A percentile compares a stretch with the other conserved stretches of the same genome.
These are phyloP conservation scores for Nemania diffusa DNA, from an alignment of 2,329 filamentous ascomycete genomes.

Conservation along the genomic window DNA sequence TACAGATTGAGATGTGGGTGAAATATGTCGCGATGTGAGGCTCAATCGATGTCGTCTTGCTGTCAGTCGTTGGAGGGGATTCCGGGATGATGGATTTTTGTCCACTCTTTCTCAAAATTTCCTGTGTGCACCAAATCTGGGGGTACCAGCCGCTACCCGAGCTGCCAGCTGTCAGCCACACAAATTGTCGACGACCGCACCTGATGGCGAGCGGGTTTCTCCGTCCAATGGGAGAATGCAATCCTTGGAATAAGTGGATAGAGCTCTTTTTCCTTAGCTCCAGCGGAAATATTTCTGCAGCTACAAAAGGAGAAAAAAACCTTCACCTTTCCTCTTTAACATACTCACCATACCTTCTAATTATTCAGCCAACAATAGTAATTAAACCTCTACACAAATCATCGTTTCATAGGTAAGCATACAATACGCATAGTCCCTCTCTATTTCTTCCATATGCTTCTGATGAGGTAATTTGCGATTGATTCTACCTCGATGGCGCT, in stretches of 20 bases:
- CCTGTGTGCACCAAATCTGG: slow-evolving; percentile 40
- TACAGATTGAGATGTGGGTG: slow-evolving; percentile 37
- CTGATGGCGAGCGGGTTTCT: neutral
- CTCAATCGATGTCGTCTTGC: slow-evolving; percentile 38
- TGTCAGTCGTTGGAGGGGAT: slow-evolving; percentile 40
- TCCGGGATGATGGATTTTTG: slow-evolving; percentile 39
- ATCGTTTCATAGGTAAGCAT: slow-evolving; percentile 19
- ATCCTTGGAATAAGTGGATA: neutral
- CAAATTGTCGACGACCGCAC: neutral
- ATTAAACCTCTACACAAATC: neutral
- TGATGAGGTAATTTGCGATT: slow-evolving; percentile 99
- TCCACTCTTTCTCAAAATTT: slow-evolving; percentile 40
- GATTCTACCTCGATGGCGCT: slow-evolving; percentile 84
- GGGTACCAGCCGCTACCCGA: slow-evolving; percentile 31
- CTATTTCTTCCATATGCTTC: slow-evolving; percentile 33
- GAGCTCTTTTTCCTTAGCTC: slow-evolving; percentile 8
- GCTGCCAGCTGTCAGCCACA: slow-evolving; percentile 22
- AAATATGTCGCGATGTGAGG: slow-evolving; percentile 30
- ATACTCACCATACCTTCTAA: neutral
- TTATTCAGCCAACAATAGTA: neutral
- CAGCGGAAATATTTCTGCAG: slow-evolving; percentile 16
- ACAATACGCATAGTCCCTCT: slow-evolving; percentile 32
- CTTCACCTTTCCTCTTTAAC: neutral
- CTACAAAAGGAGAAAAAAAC: slow-evolving; percentile 26
- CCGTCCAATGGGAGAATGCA: slow-evolving; percentile 13